A percentile compares a stretch with the other conserved stretches of the same genome.
Evolutionary conservation across 2,329 filamentous ascomycete species (phyloP).

Genomic region (Parascedosporium putredinis): DNA sequence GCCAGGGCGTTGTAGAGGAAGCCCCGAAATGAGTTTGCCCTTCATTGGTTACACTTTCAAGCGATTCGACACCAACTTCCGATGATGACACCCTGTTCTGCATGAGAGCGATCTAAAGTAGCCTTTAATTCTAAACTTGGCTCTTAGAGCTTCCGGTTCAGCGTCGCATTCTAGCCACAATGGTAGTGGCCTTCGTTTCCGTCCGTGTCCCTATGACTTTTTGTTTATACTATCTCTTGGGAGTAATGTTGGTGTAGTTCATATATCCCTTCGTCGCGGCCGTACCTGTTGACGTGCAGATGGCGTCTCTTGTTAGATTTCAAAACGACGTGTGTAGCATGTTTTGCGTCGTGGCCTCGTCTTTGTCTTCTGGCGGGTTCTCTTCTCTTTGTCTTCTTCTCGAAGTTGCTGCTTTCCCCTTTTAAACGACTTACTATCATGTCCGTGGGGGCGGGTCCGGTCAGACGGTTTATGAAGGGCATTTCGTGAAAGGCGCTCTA

Average conservation of each 20-base stretch:
- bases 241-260: background rate
- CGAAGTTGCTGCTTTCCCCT: background rate
- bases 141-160: background rate
- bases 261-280: background rate
- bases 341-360: no score
- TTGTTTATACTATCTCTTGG: background rate
- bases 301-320: no score
- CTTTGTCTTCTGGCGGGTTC: no score
- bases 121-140: background rate
- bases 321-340: no score
- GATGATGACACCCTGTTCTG: slow-evolving; percentile 26
- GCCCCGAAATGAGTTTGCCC: slow-evolving; percentile 91
- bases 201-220: background rate
- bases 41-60: slow-evolving; percentile 68
- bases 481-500: no score
- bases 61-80: slow-evolving; percentile 72
- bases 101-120: background rate
- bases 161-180: background rate
- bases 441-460: no score
- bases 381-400: background rate
- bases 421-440: no score
- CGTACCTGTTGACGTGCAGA: background rate
- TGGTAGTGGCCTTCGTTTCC: background rate
- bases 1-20: slow-evolving; percentile 44
- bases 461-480: no score